Evolutionary conservation across 1,139 yeast genomes (phyloP), one percentile per base, ranked within the genome.

Genomic region (Geotrichum armillariae): DNA sequence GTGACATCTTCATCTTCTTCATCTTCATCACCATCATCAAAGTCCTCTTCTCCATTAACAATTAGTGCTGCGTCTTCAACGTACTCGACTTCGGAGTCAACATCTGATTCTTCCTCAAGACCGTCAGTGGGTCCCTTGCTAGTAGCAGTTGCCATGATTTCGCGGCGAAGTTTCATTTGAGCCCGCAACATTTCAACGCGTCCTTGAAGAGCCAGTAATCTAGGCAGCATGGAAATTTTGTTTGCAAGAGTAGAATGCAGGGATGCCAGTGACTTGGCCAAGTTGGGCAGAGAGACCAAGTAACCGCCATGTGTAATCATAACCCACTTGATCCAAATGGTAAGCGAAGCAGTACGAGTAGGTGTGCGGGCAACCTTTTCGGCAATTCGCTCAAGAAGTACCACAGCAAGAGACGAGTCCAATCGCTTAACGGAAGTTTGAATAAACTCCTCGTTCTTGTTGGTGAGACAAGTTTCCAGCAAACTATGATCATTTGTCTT

Each of bases 281-380:
- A 74, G 57, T 85, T 83, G 41, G 95, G 91, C 50, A 86, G 73
- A 16, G 85, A 77, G 23, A 85, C 78, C 48, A 84, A 71, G 56
- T 82, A 82, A 1, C 95, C 93, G 36, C 99, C 99, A 66, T 94
- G 99, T 35, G 86, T 81, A 42, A 93, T 83, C 62, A 94, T 74
- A 46, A 90, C 83, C 94, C 97, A 91, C 66, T 91, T 88, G 58
- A 91, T 83, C 99, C 99, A 93, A 45, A 81, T 76, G 57, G 85
- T 84, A 56, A 93, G 74, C 54, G 83, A 84, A 35, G 85, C 87
- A 56, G 90, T 90, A 58, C 89, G 79, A 53, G 75, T 70, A 4
- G 82, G 79, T 22, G 76, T 73, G 60, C 94, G 79, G 9, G 91
- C 84, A 53, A 89, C 80, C 65, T 88, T 79, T 64, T 90, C 96